A percentile compares a stretch with the other conserved stretches of the same genome.
Conservation (phyloP, 169 alveolate genomes). For the Eimeria falciformis region DNA sequence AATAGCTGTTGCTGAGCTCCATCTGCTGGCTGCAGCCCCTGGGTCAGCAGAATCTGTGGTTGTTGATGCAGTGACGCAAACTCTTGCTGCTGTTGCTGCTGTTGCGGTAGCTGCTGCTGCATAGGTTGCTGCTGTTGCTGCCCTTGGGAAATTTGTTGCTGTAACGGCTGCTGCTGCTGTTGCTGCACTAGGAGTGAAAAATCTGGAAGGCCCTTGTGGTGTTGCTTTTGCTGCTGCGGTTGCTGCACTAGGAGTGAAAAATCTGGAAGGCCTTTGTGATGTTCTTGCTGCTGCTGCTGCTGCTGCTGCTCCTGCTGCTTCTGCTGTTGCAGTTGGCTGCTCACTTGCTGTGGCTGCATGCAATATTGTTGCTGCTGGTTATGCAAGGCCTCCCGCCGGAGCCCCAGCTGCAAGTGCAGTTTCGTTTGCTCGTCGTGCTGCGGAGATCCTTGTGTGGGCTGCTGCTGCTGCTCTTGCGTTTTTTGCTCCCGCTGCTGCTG, state of each 20-base stretch:
- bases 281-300: no score
- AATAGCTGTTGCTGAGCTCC: not conserved
- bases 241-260: no score
- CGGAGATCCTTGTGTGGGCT: no score
- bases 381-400: no score
- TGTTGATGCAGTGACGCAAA: not conserved
- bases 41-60: not conserved
- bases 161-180: no score
- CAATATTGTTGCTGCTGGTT: not conserved
- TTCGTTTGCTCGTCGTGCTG: no score
- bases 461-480: not conserved
- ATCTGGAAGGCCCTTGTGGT: no score
- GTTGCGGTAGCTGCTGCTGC: not conserved
- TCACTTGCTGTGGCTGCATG: not conserved
- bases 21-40: not conserved
- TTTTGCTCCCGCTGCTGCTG: no score
- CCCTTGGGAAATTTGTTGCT: not conserved
- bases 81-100: not conserved
- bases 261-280: no score
- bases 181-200: no score
- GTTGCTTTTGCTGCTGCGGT: no score
- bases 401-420: no score
- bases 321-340: conserved; percentile 22
- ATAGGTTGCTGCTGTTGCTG: not conserved
- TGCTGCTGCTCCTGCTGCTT: conserved; percentile 14